Base-by-base conservation (phyloP, 2,329 filamentous ascomycete species). In the Aspergillus tamarii region DNA sequence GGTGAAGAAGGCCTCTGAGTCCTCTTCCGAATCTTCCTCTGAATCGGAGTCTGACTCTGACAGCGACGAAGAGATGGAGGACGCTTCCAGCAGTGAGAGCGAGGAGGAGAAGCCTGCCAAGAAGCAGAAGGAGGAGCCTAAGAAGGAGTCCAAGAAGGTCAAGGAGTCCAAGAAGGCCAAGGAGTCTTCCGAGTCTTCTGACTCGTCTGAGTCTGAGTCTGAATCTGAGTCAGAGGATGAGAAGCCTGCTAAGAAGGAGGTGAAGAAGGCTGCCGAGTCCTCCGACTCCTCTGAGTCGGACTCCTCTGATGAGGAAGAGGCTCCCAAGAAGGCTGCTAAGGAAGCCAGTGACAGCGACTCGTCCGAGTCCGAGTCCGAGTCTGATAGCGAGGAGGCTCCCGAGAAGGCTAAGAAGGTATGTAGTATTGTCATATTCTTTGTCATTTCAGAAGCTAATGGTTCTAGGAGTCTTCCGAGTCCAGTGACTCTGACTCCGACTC, bases 361-460 rank as follows among this genome's bases (percentile, higher is more conserved):
- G 9, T 78, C 74, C 32, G 78, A 79, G 48, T 78, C 73, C 36
- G 78, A 79, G 48, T 77, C 73, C 36, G 74, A 75, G 58, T 74
- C 73, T 23, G 65, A 67, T 19, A 64, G 62, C 21, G 71, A 55
- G 62, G 64, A 71, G 69, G 67, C 64, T 45, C 63, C 68, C 45
- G 69, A 72, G 70, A 72, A 73, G 70, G 68, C 70, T 32, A 65
- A 73, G 68, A 70, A 72, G 66, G 72, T 73, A 71, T 64, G 70
- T 60, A n/a, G 14, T 52, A 8, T 14, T 30, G 1, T 43, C 23
- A 32, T n/a, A 60, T 3, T 2, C 11, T 28, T 4, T 21, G 1
- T 43, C 16, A 0, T n/a, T 32, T 14, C 12, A 26, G 14, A 32
- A 48, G 58, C 65, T 69, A 52, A 69, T 50, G 11, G 4, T 11